Conservation (phyloP, 345 rosid species). For the Carallia brachiata region DNA sequence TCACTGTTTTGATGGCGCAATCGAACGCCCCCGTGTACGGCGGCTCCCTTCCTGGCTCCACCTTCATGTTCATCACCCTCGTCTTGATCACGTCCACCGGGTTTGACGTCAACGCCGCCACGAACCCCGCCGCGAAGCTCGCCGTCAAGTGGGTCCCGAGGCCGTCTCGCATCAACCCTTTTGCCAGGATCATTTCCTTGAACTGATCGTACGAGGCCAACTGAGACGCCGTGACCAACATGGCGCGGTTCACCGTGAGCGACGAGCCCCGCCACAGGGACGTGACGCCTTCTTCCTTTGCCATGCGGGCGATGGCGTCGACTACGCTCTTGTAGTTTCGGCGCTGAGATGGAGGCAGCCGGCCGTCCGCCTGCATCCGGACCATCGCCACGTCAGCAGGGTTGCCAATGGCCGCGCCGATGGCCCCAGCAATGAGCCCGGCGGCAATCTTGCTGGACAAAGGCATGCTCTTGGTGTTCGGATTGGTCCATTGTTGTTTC, state of each 20-base stretch:
- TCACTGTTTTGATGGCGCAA: constrained; percentile 73
- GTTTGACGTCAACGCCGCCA: constrained; percentile 70
- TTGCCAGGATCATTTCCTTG: constrained; percentile 62
- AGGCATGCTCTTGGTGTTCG: constrained; percentile 53
- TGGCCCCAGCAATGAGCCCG: constrained; percentile 72
- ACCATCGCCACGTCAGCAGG: constrained; percentile 97
- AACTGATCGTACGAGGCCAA: constrained; percentile 76
- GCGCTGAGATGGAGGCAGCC: constrained; percentile 56
- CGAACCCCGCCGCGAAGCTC: constrained; percentile 83
- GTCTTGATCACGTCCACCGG: constrained; percentile 94
- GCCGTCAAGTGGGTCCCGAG: constrained; percentile 73
- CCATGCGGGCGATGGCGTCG: constrained; percentile 72
- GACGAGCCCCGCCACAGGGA: constrained; percentile 85
- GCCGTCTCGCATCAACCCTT: constrained; percentile 57
- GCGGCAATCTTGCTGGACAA: constrained; percentile 49
- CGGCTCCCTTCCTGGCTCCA: constrained; percentile 52
- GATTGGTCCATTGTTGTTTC: constrained; percentile 71
- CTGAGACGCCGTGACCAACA: constrained; percentile 87
- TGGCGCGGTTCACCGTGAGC: constrained; percentile 77
- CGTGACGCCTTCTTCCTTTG: constrained; percentile 65
- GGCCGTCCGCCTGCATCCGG: constrained; percentile 90
- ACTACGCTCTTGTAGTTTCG: constrained; percentile 76
- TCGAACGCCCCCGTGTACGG: constrained; percentile 75
- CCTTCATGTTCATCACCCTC: constrained; percentile 86
- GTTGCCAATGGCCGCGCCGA: constrained; percentile 83